A percentile compares a stretch with the other conserved stretches of the same genome.
phyloP scores from a whole-genome alignment of 805 yeast genomes.

The Candida schatavii region DNA sequence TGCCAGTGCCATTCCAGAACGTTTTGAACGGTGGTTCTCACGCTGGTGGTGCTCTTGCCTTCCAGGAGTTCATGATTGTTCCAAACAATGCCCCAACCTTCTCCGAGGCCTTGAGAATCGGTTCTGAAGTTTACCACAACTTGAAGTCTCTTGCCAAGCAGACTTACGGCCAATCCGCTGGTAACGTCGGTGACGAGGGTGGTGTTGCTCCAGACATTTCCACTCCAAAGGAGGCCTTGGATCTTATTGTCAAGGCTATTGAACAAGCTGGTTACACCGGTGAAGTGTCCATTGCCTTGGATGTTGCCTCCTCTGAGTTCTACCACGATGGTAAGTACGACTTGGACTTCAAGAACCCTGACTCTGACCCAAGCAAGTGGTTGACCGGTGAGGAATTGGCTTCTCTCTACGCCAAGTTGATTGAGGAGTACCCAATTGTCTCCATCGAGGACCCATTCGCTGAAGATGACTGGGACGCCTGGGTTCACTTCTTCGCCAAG shows the following conservation, averaged over 20 bases:
- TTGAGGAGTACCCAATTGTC: conserved; percentile 19
- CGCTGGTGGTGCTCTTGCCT: conserved; percentile 23
- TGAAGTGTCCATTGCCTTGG: conserved; percentile 18
- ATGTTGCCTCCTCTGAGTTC: conserved; percentile 21
- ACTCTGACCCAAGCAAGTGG: conserved; percentile 15
- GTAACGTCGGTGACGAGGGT: conserved; percentile 25
- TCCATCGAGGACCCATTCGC: conserved; percentile 23
- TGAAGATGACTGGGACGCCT: conserved; percentile 23
- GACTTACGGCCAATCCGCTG: conserved; percentile 19
- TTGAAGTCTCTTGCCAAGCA: conserved; percentile 17
- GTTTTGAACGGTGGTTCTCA: conserved; percentile 22
- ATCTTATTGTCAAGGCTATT: conserved; percentile 17
- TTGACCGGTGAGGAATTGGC: conserved; percentile 19
- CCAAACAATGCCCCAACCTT: conserved; percentile 15
- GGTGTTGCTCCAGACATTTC: conserved; percentile 21
- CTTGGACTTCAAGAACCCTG: conserved; percentile 19
- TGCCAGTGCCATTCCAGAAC: conserved; percentile 23
- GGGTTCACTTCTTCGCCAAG: conserved; percentile 15
- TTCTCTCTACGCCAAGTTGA: conserved; percentile 13
- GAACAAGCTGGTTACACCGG: conserved; percentile 17
- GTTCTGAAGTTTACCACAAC: conserved; percentile 20
- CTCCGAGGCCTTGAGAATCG: conserved; percentile 18
- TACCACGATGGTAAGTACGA: conserved; percentile 19
- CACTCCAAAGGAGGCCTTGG: conserved; percentile 20
- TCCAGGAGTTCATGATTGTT: conserved; percentile 25